Conservation (phyloP, 441 rosid genomes). For the Corymbia calophylla region DNA sequence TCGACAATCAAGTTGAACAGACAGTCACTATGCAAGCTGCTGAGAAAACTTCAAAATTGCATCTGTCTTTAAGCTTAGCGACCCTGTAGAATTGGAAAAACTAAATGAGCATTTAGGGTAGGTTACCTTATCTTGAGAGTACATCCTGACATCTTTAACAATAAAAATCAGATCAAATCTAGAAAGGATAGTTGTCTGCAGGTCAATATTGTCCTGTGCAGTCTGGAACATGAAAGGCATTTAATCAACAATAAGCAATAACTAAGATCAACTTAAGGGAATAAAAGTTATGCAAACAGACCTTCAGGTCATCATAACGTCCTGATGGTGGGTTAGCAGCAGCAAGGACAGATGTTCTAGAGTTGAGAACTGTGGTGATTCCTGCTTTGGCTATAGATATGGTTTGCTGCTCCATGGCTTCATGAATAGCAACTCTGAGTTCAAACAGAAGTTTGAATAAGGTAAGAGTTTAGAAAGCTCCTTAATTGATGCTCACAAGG, state of each 20-base stretch:
- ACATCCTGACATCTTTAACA: slow-evolving; percentile 87
- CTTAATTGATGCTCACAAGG: background rate
- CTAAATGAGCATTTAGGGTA: background rate
- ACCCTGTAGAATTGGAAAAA: background rate
- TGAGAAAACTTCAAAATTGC: background rate
- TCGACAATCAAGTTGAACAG: background rate
- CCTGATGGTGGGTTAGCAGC: slow-evolving; percentile 99
- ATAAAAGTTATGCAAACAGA: slow-evolving; percentile 7
- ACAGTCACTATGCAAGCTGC: background rate
- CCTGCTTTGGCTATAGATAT: slow-evolving; percentile 99
- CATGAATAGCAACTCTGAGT: slow-evolving; percentile 93
- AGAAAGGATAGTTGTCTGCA: slow-evolving; percentile 95
- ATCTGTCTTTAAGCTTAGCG: background rate
- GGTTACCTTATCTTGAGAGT: slow-evolving; percentile 76
- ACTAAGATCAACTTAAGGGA: background rate
- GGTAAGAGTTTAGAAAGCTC: background rate
- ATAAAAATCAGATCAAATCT: slow-evolving; percentile 95
- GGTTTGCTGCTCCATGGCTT: slow-evolving; percentile 99
- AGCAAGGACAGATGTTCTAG: slow-evolving; percentile 97
- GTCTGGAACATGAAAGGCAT: slow-evolving; percentile 39
- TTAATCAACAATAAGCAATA: background rate
- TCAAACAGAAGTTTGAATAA: background rate
- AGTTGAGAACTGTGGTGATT: slow-evolving; percentile 93
- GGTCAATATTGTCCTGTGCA: slow-evolving; percentile 92
- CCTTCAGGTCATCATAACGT: slow-evolving; percentile 98